These are phyloP conservation scores for Fusarium temperatum DNA, from an alignment of 2,329 filamentous ascomycete species.

Conservation along the genomic window DNA sequence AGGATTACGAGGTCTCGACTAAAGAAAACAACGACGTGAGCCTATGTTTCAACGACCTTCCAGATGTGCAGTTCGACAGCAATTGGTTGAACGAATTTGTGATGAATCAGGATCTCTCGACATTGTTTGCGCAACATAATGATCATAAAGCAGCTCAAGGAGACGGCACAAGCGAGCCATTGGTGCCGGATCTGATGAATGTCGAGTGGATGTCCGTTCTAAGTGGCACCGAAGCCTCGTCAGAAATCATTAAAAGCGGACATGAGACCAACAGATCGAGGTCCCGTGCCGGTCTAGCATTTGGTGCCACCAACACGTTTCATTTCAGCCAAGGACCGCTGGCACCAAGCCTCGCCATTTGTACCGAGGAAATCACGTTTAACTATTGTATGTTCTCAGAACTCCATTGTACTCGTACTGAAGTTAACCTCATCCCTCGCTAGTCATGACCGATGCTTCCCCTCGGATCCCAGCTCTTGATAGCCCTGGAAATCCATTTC, in stretches of 20 bases:
- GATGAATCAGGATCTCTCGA: neutral
- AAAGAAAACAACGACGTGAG: neutral
- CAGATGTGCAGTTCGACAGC: neutral
- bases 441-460: neutral
- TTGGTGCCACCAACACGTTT: neutral
- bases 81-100: neutral
- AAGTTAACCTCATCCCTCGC: fast-evolving
- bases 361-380: neutral
- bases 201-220: neutral
- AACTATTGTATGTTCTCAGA: neutral
- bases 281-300: neutral
- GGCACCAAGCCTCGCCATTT: neutral
- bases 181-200: neutral
- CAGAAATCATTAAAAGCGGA: neutral
- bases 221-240: neutral
- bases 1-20: neutral
- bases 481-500: neutral
- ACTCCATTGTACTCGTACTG: neutral
- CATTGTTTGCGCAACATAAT: neutral
- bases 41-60: neutral
- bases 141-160: neutral
- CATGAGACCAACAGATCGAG: neutral
- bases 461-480: neutral
- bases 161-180: neutral
- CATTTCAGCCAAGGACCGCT: neutral